Evolutionary conservation across 352 stramenopile species (phyloP).

Genomic region (Saprolegnia diclina): DNA sequence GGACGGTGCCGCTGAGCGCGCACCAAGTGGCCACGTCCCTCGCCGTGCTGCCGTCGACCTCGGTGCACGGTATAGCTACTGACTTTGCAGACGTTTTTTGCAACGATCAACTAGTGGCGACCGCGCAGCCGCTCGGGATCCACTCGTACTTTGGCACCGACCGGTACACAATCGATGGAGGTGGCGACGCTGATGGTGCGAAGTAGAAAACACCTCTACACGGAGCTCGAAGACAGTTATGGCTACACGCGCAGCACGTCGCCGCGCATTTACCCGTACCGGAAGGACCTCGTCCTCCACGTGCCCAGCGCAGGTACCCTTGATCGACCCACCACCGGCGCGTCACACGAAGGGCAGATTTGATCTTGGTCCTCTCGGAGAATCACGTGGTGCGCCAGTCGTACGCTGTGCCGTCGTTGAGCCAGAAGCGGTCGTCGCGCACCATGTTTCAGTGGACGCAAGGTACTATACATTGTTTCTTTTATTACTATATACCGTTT

Average conservation of each 20-base stretch:
- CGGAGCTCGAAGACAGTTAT: conserved; percentile 21
- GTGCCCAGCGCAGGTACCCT: conserved; percentile 10
- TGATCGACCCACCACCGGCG: neutral
- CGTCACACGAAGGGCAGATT: neutral
- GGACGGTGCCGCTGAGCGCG: conserved; percentile 51
- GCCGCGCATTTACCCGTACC: neutral
- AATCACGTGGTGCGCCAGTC: conserved; percentile 10
- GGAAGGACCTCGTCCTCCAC: conserved; percentile 3
- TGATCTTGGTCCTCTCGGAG: neutral
- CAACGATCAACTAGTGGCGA: conserved; percentile 14
- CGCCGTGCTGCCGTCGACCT: conserved; percentile 49
- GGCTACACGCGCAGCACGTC: conserved; percentile 6
- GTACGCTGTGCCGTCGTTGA: neutral
- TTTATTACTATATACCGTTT: neutral
- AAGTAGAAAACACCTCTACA: conserved; percentile 17
- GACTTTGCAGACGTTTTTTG: neutral
- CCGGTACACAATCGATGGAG: neutral
- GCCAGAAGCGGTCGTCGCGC: neutral
- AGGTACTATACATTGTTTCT: neutral
- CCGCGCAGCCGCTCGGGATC: conserved; percentile 15
- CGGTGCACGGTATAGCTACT: conserved; percentile 45
- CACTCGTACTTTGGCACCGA: conserved; percentile 22
- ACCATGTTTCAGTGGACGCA: conserved; percentile 14
- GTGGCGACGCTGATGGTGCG: neutral
- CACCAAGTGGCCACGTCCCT: conserved; percentile 51